Evolutionary conservation across 495 filamentous ascomycete genomes (phyloP), one percentile per base, ranked within the genome.

Genomic region (Xylaria flabelliformis): DNA sequence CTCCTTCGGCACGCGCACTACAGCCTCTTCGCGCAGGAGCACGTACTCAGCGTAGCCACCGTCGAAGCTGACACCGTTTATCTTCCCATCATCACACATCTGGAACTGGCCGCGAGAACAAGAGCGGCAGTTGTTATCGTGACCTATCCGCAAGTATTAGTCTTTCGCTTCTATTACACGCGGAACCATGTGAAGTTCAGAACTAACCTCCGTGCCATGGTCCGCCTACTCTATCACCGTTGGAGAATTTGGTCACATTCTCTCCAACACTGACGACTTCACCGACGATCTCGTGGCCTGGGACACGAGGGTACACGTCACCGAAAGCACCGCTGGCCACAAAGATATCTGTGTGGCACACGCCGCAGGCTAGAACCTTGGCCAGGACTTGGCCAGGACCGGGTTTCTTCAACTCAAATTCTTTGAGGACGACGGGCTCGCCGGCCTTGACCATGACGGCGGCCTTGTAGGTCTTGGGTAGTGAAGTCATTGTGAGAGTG

Each of bases 11-110:
- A 94, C 83, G n/a, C 82, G 82, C 0, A 91, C 90, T 0, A 80
- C 89, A 29, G 91, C 88, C 76, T 93, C 91, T n/a, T 81, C 79
- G 34, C 88, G 85, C 15, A 94, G 81, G 24, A 84, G 77, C 73
- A 85, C 85, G 80, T 92, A 93, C 79, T 94, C 86, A 13, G 86
- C 90, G 77, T 91, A 90, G 34, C 88, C 88, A 34, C 88, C 88
- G 39, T 84, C 79, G 68, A 77, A 79, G 5, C 83, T 84, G 13
- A 85, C 81, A 19, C 89, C 88, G 75, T 89, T 91, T 73, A 90
- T 74, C 1, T 73, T 71, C 32, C 70, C 70, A 71, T 84, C 82
- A 44, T 85, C 78, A 78, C 89, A 90, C 82, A 89, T 87, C 68
- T 90, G 86, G 74, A 80, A 86, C n/a, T 79, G 77, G 17, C 85